Evolutionary conservation across 2,329 filamentous ascomycete species (phyloP).

Genomic region (Fusarium camptoceras): DNA sequence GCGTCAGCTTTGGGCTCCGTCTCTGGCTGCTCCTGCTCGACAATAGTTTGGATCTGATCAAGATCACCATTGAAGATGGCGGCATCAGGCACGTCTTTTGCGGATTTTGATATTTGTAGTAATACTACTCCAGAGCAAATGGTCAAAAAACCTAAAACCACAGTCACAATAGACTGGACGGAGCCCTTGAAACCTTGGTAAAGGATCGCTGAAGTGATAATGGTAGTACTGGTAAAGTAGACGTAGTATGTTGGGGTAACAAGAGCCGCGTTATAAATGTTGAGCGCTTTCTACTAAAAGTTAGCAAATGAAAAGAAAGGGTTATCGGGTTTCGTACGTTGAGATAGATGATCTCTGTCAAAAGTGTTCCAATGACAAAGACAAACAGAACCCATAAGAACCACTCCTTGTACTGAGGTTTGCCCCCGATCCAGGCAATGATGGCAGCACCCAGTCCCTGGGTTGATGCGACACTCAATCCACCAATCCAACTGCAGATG

Average conservation of each 20-base stretch:
- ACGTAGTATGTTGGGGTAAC: constrained; percentile 99
- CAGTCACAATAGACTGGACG: constrained; percentile 81
- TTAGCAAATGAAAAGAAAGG: constrained; percentile 48
- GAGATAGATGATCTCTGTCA: constrained; percentile 94
- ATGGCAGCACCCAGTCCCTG: constrained; percentile 94
- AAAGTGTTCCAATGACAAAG: constrained; percentile 87
- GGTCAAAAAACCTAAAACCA: constrained; percentile 91
- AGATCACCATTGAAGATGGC: constrained; percentile 93
- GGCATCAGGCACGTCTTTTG: constrained; percentile 95
- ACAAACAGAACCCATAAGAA: constrained; percentile 92
- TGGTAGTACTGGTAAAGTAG: constrained; percentile 95
- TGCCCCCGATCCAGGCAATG: constrained; percentile 83
- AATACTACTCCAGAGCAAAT: constrained; percentile 95
- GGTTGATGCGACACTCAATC: constrained; percentile 92
- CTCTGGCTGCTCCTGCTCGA: constrained; percentile 95
- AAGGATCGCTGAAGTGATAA: constrained; percentile 90
- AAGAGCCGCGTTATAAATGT: constrained; percentile 94
- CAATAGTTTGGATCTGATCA: constrained; percentile 94
- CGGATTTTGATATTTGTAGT: constrained; percentile 95
- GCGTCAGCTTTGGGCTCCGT: constrained; percentile 96
- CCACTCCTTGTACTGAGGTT: constrained; percentile 95
- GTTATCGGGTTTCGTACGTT: constrained; percentile 74
- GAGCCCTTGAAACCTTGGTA: constrained; percentile 96
- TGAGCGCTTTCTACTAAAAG: constrained; percentile 86
- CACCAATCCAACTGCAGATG: constrained; percentile 95